phyloP scores from a whole-genome alignment of 2,329 filamentous ascomycete species.

The Lasiodiplodia sp. region DNA sequence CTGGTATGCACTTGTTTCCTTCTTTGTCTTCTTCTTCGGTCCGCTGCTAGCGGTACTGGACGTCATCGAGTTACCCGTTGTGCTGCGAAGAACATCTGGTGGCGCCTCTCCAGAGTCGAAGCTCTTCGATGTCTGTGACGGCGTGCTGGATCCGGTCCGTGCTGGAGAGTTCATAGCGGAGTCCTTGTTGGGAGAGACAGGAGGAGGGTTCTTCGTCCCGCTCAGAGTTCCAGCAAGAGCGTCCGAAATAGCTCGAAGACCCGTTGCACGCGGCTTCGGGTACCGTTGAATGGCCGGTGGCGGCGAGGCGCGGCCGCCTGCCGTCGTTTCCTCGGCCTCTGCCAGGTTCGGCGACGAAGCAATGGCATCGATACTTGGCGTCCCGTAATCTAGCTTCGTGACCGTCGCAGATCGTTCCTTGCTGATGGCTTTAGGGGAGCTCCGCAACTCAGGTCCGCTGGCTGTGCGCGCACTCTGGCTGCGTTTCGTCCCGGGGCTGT shows the following conservation, averaged over 20 bases:
- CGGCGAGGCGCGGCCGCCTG: conserved; percentile 54
- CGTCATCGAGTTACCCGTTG: conserved; percentile 53
- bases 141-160: conserved; percentile 76
- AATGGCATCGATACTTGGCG: conserved; percentile 55
- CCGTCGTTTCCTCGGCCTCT: conserved; percentile 55
- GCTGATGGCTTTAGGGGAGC: conserved; percentile 18
- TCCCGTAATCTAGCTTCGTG: conserved; percentile 63
- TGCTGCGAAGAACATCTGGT: conserved; percentile 25
- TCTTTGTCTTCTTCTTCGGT: conserved; percentile 73
- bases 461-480: conserved; percentile 45
- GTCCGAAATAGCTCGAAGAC: conserved; percentile 87
- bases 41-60: conserved; percentile 45
- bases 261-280: conserved; percentile 61
- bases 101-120: conserved; percentile 75
- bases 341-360: conserved; percentile 48
- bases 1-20: conserved; percentile 92
- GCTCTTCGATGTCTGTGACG: conserved; percentile 69
- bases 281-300: conserved; percentile 45
- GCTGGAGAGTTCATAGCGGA: conserved; percentile 68
- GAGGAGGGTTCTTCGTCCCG: conserved; percentile 43
- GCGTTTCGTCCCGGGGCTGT: conserved; percentile 42
- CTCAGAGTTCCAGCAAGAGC: conserved; percentile 59
- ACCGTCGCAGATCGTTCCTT: conserved; percentile 58
- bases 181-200: conserved; percentile 57
- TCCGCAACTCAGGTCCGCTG: conserved; percentile 58